phyloP scores from a whole-genome alignment of 2,329 filamentous ascomycete genomes.

The Teratosphaeria zuluensis region DNA sequence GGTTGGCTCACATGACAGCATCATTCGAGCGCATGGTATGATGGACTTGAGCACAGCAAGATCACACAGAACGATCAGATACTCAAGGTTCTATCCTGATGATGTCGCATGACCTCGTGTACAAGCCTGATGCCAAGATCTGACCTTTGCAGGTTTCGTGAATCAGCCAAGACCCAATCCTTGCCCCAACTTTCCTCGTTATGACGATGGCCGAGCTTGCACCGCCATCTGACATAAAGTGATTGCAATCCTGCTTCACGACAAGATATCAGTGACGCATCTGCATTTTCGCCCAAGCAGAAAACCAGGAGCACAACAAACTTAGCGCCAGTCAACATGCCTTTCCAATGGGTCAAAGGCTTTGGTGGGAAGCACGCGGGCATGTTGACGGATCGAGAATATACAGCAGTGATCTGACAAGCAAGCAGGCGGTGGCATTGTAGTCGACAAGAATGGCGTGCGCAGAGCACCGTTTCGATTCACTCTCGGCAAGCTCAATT shows the following conservation, averaged over 20 bases:
- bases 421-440: constrained; percentile 36
- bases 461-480: constrained; percentile 42
- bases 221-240: background rate
- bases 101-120: background rate
- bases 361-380: constrained; percentile 2
- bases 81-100: background rate
- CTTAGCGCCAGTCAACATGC: background rate
- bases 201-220: background rate
- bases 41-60: too few relatives aligned
- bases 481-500: constrained; percentile 41
- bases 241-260: too few relatives aligned
- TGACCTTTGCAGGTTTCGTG: background rate
- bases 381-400: background rate
- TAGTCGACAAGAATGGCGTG: constrained; percentile 43
- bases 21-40: too few relatives aligned
- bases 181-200: background rate
- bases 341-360: background rate
- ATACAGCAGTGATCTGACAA: background rate
- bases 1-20: too few relatives aligned
- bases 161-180: background rate
- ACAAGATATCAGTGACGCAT: too few relatives aligned
- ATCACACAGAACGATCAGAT: background rate
- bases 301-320: background rate
- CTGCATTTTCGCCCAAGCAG: too few relatives aligned
- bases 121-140: background rate